These are phyloP conservation scores for Penicillium silybi DNA, from an alignment of 495 filamentous ascomycete genomes.

Conservation along the genomic window DNA sequence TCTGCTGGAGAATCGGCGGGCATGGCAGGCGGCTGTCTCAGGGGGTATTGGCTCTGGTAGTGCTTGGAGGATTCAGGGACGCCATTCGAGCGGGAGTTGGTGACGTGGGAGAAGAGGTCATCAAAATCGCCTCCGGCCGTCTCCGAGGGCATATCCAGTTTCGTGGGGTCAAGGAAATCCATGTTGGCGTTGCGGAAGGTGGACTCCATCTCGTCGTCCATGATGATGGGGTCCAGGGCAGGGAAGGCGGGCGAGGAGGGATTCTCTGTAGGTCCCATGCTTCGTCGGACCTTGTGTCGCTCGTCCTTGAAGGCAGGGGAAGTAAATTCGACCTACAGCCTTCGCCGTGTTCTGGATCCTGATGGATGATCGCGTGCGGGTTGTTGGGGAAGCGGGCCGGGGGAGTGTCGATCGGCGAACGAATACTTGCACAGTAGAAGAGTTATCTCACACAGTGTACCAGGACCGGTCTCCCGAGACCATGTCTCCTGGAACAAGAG, in stretches of 20 bases:
- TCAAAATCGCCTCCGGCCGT: slow-evolving; percentile 43
- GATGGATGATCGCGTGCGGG: slow-evolving; percentile 16
- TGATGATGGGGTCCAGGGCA: slow-evolving; percentile 42
- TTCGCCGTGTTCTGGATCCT: not conserved
- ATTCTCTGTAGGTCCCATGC: slow-evolving; percentile 40
- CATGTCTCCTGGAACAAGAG: slow-evolving; percentile 19
- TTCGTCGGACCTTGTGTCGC: slow-evolving; percentile 13
- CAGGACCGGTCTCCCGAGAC: slow-evolving; percentile 23
- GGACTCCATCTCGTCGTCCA: slow-evolving; percentile 47
- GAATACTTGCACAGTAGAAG: not conserved
- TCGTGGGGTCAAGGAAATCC: slow-evolving; percentile 40
- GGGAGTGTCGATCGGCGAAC: not conserved
- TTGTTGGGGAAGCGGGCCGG: slow-evolving; percentile 4
- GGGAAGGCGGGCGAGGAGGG: slow-evolving; percentile 40
- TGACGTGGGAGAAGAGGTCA: slow-evolving; percentile 36
- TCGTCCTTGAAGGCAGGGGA: not conserved
- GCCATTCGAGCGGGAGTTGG: slow-evolving; percentile 26
- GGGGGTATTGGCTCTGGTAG: slow-evolving; percentile 32
- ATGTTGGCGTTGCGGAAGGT: slow-evolving; percentile 39
- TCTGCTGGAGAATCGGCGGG: slow-evolving; percentile 42
- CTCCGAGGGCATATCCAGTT: slow-evolving; percentile 34
- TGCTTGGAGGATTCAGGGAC: slow-evolving; percentile 30
- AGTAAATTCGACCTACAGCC: slow-evolving; percentile 10
- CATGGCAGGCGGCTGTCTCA: slow-evolving; percentile 33
- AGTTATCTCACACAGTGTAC: slow-evolving; percentile 8